phyloP scores from a whole-genome alignment of 768 basidiomycete genomes.

The Chlorophyllum brunneum region DNA sequence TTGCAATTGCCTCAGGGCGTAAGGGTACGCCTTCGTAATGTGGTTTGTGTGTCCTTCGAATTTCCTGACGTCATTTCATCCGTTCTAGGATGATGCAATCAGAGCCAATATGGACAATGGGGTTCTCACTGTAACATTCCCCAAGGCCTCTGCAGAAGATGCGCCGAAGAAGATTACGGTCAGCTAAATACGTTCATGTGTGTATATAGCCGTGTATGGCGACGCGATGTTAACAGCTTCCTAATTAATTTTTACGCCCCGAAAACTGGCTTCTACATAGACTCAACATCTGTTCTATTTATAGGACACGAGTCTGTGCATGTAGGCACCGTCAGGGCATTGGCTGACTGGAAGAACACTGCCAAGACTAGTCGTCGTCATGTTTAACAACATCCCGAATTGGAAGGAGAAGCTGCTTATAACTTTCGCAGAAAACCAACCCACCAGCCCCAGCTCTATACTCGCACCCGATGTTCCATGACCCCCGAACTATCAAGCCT shows the following conservation, averaged over 20 bases:
- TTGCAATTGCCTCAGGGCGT: constrained; percentile 45
- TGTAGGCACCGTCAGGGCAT: not conserved
- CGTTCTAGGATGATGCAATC: constrained; percentile 36
- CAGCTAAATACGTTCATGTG: constrained; percentile 11
- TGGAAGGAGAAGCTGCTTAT: not conserved
- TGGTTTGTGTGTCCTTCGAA: not conserved
- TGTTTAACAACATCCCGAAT: not conserved
- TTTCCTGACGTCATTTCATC: not conserved
- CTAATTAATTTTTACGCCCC: not conserved
- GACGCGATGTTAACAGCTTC: not conserved
- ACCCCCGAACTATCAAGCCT: not conserved
- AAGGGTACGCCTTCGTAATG: constrained; percentile 43
- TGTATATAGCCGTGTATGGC: not conserved
- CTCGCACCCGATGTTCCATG: not conserved
- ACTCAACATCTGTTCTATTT: too few relatives aligned
- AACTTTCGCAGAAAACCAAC: not conserved
- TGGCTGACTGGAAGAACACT: not conserved
- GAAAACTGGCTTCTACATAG: not conserved
- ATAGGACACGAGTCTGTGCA: not conserved
- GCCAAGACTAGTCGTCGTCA: not conserved
- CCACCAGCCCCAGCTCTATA: not conserved
- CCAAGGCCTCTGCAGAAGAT: constrained; percentile 37
- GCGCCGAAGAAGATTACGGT: constrained; percentile 41
- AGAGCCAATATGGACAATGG: constrained; percentile 45
- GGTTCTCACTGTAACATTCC: constrained; percentile 44